Percentiles rank a stretch among this genome's conserved stretches.
Conservation (phyloP, 2,329 filamentous ascomycete genomes). For the Neofusicoccum laricinum region DNA sequence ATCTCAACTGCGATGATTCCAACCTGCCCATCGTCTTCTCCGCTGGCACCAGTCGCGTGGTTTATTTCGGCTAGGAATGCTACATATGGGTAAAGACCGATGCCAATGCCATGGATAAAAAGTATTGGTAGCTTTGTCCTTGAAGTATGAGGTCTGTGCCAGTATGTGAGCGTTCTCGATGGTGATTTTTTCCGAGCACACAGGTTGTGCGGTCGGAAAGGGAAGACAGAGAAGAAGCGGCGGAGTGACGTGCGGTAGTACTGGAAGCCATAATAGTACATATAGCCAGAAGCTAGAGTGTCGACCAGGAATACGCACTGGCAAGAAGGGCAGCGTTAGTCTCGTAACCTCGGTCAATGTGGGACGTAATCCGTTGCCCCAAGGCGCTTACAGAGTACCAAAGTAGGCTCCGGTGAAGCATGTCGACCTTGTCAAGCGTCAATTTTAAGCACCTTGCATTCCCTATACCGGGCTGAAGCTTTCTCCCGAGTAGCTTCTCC, state of each 20-base stretch:
- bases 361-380: neutral
- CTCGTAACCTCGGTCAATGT: too few species aligned
- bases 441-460: slow-evolving; percentile 58
- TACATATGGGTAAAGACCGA: slow-evolving; percentile 64
- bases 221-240: slow-evolving; percentile 53
- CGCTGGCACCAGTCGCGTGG: slow-evolving; percentile 20
- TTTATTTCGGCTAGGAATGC: slow-evolving; percentile 56
- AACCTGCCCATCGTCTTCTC: slow-evolving; percentile 42
- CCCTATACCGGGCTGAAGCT: slow-evolving; percentile 55
- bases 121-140: slow-evolving; percentile 58
- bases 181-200: neutral
- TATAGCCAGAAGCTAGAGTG: slow-evolving; percentile 36
- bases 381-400: slow-evolving; percentile 55
- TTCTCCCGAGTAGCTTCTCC: slow-evolving; percentile 52
- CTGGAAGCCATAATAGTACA: slow-evolving; percentile 51
- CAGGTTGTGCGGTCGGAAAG: slow-evolving; percentile 47
- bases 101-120: slow-evolving; percentile 70
- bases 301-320: slow-evolving; percentile 52
- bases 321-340: too few species aligned
- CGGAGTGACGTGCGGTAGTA: slow-evolving; percentile 48
- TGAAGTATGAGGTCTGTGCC: slow-evolving; percentile 63
- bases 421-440: slow-evolving; percentile 61
- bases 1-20: slow-evolving; percentile 65
- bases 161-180: slow-evolving; percentile 57
- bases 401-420: slow-evolving; percentile 58